Evolutionary conservation across 257 asterid species (phyloP), one percentile per base, ranked within the genome.

Genomic region (Capsicum baccatum): DNA sequence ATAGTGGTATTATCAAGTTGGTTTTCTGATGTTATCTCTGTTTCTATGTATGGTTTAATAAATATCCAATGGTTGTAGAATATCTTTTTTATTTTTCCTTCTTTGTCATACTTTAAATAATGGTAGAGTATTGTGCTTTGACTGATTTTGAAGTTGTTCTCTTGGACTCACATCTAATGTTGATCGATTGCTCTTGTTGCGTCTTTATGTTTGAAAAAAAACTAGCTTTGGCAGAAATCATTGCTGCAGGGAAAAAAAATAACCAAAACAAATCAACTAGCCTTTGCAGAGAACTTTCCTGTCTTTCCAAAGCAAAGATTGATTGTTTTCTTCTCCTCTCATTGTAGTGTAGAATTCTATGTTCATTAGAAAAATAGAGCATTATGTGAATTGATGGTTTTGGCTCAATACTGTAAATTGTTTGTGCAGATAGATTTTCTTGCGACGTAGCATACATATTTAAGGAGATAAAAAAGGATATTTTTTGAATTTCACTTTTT

Each of bases 41-140:
- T 15, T 69, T 15, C 21, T 69, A 9, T 69, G 52, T 39, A 7
- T 67, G n/a, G 74, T 8, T 39, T 69, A 69, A 39, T 13, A 15
- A 15, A 39, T 8, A 17, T 2, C 39, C 14, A 16, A 8, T 16
- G 16, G 26, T 39, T 37, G 52, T 68, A 13, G 73, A 66, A 33
- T 63, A 11, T 62, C 67, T 10, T 64, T 35, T 64, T 26, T 64
- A 33, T 35, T n/a, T 14, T 67, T 67, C 11, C 21, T 39, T 8
- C 26, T 69, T 69, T 37, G 26, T 69, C 33, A 69, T 16, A 16
- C 78, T 8, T 15, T 8, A 16, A 69, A 69, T 52, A 52, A 26
- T 76, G 21, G 64, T 76, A 54, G 11, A 21, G 62, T 74, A 54
- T 76, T 3, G 44, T 26, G 63, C 63, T 76, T 52, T 76, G 81